Base-by-base conservation (phyloP, 1,284 basidiomycete species). In the Ceratobasidium sp. region DNA sequence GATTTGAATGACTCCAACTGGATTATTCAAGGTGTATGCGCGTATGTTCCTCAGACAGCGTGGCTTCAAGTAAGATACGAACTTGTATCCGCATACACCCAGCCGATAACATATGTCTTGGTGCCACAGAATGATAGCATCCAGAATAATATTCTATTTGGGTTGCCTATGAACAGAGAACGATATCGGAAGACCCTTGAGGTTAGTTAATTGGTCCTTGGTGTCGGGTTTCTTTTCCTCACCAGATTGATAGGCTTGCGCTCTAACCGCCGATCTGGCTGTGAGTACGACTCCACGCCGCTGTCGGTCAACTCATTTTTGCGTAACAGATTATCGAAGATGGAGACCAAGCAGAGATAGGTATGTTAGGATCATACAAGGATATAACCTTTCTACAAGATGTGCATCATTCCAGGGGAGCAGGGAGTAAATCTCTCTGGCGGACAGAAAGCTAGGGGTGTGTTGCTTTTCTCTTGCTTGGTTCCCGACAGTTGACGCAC, bases 111-210 rank as follows among this genome's bases (percentile, higher is more conserved):
- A 86, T 88, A 38, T 90, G 93, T 18, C 96, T 38, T 8, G 38
- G 38, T 38, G 38, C 38, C 38, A 38, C 91, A 96, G 77, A 98
- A 98, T 83, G 96, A 95, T 0, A 94, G 93, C 3, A 96, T 99
- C 84, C 93, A 93, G 88, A 95, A 97, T 66, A 99, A 98, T 81
- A 97, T 98, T 80, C 85, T 98, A 30, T 99, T 99, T 85, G 94
- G 92, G 78, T 87, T 95, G 33, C 95, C 95, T 0, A 95, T 89
- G 81, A 88, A 95, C 79, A 90, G 92, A 81, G 89, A 91, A 69
- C 89, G 96, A 2, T 97, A 97, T 82, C 87, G 90, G 70, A 89
- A 88, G 79, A 95, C 94, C 1, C 84, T 98, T 10, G 91, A 93
- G 82, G 89, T 88, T 77, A 35, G 65, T 55, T 20, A 20, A 10